These are phyloP conservation scores for Pinus taeda DNA, from an alignment of 75 land plant species.

Conservation along the genomic window DNA sequence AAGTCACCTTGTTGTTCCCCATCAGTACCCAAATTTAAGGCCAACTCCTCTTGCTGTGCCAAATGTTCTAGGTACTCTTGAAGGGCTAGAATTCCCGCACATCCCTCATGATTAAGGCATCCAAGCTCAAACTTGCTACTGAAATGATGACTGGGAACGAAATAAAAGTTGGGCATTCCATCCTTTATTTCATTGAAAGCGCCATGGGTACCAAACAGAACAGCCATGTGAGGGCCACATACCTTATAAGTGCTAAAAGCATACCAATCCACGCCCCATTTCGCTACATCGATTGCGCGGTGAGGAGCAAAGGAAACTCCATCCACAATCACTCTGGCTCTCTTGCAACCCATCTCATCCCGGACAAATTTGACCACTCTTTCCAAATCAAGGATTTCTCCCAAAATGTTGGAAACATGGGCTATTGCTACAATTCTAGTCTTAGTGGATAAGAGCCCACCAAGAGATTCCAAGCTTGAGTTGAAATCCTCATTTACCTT, in stretches of 20 bases:
- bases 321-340: conserved; percentile 17
- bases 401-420: conserved; percentile 26
- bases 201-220: conserved; percentile 13
- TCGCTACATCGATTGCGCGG: not conserved
- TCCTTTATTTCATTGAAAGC: conserved; percentile 23
- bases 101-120: too few species aligned
- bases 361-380: conserved; percentile 10
- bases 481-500: conserved; percentile 12
- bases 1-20: not conserved
- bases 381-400: conserved; percentile 18
- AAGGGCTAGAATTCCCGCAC: too few species aligned
- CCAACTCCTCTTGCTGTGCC: too few species aligned
- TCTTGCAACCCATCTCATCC: conserved; percentile 2
- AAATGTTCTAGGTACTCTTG: too few species aligned
- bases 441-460: conserved; percentile 3
- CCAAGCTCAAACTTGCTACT: too few species aligned
- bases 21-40: not conserved
- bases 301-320: conserved; percentile 24
- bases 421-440: conserved; percentile 21
- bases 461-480: conserved; percentile 11
- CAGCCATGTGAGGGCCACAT: conserved; percentile 25
- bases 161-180: conserved; percentile 12
- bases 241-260: not conserved
- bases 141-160: not conserved
- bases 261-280: too few species aligned